Percentiles rank a stretch among this genome's conserved stretches.
Evolutionary conservation across 2,329 filamentous ascomycete genomes (phyloP).

Genomic region (Xylaria sp.): DNA sequence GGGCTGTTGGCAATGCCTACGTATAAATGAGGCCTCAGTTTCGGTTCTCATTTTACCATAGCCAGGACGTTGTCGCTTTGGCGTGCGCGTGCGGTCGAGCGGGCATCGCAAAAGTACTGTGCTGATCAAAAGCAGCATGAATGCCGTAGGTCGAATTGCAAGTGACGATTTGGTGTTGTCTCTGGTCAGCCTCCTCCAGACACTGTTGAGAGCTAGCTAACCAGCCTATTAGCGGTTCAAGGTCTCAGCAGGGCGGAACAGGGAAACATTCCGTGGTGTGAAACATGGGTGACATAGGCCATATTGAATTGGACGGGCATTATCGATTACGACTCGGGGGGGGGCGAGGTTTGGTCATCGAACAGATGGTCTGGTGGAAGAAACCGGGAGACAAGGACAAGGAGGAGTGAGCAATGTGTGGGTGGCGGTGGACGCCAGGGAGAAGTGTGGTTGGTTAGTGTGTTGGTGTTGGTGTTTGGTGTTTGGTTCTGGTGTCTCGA

Average conservation of each 20-base stretch:
- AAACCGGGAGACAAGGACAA: neutral
- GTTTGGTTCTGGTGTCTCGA: neutral
- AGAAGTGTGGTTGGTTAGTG: no score
- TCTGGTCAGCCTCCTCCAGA: neutral
- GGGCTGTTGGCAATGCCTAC: neutral
- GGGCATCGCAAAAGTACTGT: neutral
- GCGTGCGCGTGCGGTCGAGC: neutral
- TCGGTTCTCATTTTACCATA: neutral
- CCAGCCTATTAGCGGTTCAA: neutral
- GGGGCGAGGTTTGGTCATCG: neutral
- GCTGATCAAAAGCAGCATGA: neutral
- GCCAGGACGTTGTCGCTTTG: slow-evolving; percentile 4
- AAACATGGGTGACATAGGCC: neutral
- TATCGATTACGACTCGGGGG: neutral
- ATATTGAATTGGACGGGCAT: no score
- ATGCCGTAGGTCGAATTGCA: neutral
- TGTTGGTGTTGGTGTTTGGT: neutral
- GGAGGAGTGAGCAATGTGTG: neutral
- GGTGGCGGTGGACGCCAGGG: no score
- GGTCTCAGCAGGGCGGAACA: neutral
- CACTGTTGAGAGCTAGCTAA: neutral
- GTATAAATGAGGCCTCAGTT: neutral
- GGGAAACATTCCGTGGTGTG: slow-evolving; percentile 1
- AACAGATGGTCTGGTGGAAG: neutral
- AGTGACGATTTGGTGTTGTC: neutral